Evolutionary conservation across 371 early-diverging fungal genomes (phyloP).

Genomic region (Dichotomocladium elegans): DNA sequence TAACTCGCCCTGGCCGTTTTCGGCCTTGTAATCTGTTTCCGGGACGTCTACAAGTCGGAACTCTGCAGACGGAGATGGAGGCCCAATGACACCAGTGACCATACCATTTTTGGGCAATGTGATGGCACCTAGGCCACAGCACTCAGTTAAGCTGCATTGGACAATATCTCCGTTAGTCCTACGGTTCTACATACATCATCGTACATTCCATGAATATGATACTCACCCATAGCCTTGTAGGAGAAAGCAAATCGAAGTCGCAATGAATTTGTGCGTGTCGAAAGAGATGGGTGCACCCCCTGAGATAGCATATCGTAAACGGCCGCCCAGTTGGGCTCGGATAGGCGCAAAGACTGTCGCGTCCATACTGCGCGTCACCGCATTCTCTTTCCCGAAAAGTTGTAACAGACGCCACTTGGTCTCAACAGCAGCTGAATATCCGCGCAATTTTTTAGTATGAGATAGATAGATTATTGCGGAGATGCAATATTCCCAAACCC

Average conservation of each 20-base stretch:
- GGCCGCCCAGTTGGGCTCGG: constrained; percentile 82
- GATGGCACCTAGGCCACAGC: constrained; percentile 49
- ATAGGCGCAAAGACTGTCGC: constrained; percentile 76
- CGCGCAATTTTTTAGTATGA: no score
- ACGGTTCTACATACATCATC: no score
- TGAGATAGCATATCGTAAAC: constrained; percentile 74
- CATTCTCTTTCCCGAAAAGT: constrained; percentile 50
- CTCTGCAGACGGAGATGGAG: constrained; percentile 72
- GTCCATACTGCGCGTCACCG: constrained; percentile 71
- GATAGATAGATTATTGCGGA: no score
- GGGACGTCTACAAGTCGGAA: constrained; percentile 82
- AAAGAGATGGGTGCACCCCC: constrained; percentile 91
- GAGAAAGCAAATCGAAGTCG: constrained; percentile 68
- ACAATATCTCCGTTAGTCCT: no score
- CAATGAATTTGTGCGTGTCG: constrained; percentile 84
- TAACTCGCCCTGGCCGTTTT: constrained; percentile 74
- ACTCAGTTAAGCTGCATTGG: constrained; percentile 46
- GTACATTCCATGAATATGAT: background rate
- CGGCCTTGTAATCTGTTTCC: constrained; percentile 73
- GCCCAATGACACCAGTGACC: constrained; percentile 62
- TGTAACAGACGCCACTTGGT: constrained; percentile 68
- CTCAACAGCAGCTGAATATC: constrained; percentile 51
- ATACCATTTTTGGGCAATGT: constrained; percentile 43
- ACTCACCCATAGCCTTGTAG: constrained; percentile 75
- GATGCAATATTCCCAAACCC: background rate